A percentile compares a stretch with the other conserved stretches of the same genome.
Conservation (phyloP, 75 land plant species). For the Pinus albicaulis region DNA sequence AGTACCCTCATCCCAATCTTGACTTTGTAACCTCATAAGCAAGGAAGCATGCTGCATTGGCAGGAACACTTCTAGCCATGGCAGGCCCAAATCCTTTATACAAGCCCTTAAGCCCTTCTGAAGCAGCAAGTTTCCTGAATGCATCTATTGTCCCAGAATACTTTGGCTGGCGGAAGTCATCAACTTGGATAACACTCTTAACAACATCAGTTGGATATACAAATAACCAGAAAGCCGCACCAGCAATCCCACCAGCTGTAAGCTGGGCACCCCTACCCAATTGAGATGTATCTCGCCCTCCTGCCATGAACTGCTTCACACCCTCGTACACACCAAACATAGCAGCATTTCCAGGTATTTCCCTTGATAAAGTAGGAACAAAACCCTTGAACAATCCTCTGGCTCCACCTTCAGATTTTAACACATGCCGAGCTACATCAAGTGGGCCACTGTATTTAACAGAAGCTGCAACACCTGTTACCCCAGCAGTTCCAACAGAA, state of each 20-base stretch:
- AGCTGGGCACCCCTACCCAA: conserved; percentile 74
- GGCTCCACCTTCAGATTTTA: conserved; percentile 71
- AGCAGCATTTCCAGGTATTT: conserved; percentile 93
- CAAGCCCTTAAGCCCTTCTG: conserved; percentile 89
- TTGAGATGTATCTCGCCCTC: conserved; percentile 75
- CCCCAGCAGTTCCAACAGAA: conserved; percentile 27
- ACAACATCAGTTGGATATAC: conserved; percentile 97
- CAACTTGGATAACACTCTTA: conserved; percentile 95
- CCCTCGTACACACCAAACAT: conserved; percentile 95
- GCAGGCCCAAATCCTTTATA: conserved; percentile 98
- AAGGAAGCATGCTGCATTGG: conserved; percentile 98
- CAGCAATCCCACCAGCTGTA: conserved; percentile 92
- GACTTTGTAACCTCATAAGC: conserved; percentile 87
- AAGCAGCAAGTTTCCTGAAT: conserved; percentile 55
- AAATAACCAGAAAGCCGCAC: conserved; percentile 79
- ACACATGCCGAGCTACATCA: conserved; percentile 89
- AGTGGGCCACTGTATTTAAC: conserved; percentile 87
- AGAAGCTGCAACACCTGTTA: conserved; percentile 9
- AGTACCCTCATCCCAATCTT: conserved; percentile 53
- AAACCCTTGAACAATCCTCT: conserved; percentile 91
- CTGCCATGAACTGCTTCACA: conserved; percentile 71
- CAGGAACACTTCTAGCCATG: conserved; percentile 97
- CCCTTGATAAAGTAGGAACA: conserved; percentile 85
- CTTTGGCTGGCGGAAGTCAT: conserved; percentile 82
- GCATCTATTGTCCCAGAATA: conserved; percentile 85